Evolutionary conservation across 208 protist species (phyloP).

Genomic region (Leishmania gerbilli): DNA sequence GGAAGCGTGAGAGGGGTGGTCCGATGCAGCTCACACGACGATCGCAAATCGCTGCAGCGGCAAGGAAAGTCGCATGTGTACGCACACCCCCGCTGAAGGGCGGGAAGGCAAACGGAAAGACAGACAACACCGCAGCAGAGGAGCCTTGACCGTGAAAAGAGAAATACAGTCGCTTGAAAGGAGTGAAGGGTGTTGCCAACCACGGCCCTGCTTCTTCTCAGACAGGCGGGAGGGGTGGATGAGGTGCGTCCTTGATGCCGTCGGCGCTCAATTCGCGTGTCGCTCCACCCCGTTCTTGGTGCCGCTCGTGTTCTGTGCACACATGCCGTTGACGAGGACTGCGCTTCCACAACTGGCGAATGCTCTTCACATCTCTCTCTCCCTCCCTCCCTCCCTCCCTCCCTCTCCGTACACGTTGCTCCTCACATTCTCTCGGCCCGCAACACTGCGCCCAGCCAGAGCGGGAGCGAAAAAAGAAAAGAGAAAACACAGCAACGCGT

Average conservation of each 20-base stretch:
- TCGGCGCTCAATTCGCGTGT: neutral
- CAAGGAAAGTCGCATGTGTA: neutral
- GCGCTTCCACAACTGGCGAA: neutral
- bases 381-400: neutral
- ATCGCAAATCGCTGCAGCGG: neutral
- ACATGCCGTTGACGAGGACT: neutral
- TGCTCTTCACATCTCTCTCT: slow-evolving; percentile 1
- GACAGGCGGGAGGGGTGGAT: neutral
- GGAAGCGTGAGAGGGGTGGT: neutral
- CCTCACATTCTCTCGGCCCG: neutral
- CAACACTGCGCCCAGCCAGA: neutral
- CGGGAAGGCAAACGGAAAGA: neutral
- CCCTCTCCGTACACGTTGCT: neutral
- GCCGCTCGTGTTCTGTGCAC: neutral
- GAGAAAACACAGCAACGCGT: neutral
- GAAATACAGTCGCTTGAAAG: neutral
- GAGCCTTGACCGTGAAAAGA: neutral
- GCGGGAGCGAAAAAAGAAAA: neutral
- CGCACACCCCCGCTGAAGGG: neutral
- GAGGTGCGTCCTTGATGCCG: neutral
- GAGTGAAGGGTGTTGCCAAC: neutral
- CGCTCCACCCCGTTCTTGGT: neutral
- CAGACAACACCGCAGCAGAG: neutral
- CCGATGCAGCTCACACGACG: neutral
- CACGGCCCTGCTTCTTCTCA: neutral